These are phyloP conservation scores for Penicillium cosmopolitanum DNA, from an alignment of 495 filamentous ascomycete genomes.

Conservation along the genomic window DNA sequence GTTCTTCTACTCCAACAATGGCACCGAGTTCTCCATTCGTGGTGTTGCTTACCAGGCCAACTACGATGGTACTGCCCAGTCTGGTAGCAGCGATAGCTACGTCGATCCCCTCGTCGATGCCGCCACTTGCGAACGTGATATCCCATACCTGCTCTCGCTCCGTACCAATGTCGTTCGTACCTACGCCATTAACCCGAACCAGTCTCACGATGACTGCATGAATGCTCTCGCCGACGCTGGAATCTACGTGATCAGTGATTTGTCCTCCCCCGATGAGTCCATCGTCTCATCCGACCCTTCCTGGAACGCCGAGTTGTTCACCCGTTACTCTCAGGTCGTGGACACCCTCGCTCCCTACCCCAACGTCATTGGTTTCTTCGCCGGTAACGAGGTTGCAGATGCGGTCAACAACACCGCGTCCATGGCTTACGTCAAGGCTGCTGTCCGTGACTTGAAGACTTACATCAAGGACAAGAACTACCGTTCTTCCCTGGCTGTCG, in stretches of 20 bases:
- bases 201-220: constrained; percentile 86
- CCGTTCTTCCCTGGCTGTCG: constrained; percentile 72
- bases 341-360: constrained; percentile 80
- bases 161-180: constrained; percentile 91
- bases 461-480: constrained; percentile 85
- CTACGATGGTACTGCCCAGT: constrained; percentile 51
- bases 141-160: constrained; percentile 76
- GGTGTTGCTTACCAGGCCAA: constrained; percentile 87
- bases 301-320: constrained; percentile 80
- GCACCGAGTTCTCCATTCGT: constrained; percentile 85
- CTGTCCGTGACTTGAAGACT: constrained; percentile 91
- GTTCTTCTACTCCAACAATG: constrained; percentile 79
- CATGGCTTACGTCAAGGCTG: constrained; percentile 94
- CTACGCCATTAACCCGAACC: constrained; percentile 84
- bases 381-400: constrained; percentile 96
- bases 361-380: constrained; percentile 96
- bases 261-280: constrained; percentile 78
- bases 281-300: constrained; percentile 77
- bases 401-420: constrained; percentile 79
- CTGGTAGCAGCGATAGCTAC: constrained; percentile 43
- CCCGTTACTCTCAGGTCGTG: constrained; percentile 83
- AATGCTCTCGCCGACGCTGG: constrained; percentile 79
- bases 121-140: constrained; percentile 75
- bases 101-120: constrained; percentile 74
- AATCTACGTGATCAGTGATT: constrained; percentile 93